Base-by-base conservation (phyloP, 495 filamentous ascomycete species). In the Penicillium robsamsonii region DNA sequence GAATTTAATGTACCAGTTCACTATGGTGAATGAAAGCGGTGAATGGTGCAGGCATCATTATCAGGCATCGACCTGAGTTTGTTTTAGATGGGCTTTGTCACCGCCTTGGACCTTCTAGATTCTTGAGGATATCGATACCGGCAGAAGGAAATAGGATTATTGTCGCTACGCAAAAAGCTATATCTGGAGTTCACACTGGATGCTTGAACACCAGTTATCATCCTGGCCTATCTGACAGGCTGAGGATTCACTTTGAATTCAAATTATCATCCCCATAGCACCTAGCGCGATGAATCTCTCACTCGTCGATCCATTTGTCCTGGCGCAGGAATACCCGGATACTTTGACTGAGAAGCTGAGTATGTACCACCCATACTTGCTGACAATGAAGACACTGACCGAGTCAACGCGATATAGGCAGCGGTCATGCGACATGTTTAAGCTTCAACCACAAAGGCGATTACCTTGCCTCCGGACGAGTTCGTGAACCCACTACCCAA, bases 321-420 rank as follows among this genome's bases (percentile, higher is more conserved):
- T 97, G 41, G 88, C 91, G 4, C 92, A 96, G 77, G 94, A 98
- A 67, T 95, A 95, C 64, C 94, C 94, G 42, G 95, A 97, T 62
- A 81, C 87, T 24, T 83, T 96, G 50, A 89, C 87, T 45, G 91
- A 89, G 63, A 89, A 86, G 46, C 86, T 98, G 45, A 87, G 92
- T 81, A 85, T 77, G 68, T 46, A 20, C 5, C 12, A 27, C n/a
- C 2, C 9, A 6, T 58, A 46, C 8, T 31, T 38, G 13, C 31
- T 30, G 10, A 11, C 13, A 8, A 33, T 15, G 4, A 25, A 22
- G 7, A 7, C 41, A 29, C 15, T 56, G 17, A 53, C 18, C 18
- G 4, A 33, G 42, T 35, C 52, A 51, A 40, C 20, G 25, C 27
- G 5, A 45, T 20, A 13, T 24, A 84, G 83, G 78, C 54, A 85